These are phyloP conservation scores for Dionaea muscipula DNA, from an alignment of 179 eudicot species.

Conservation along the genomic window DNA sequence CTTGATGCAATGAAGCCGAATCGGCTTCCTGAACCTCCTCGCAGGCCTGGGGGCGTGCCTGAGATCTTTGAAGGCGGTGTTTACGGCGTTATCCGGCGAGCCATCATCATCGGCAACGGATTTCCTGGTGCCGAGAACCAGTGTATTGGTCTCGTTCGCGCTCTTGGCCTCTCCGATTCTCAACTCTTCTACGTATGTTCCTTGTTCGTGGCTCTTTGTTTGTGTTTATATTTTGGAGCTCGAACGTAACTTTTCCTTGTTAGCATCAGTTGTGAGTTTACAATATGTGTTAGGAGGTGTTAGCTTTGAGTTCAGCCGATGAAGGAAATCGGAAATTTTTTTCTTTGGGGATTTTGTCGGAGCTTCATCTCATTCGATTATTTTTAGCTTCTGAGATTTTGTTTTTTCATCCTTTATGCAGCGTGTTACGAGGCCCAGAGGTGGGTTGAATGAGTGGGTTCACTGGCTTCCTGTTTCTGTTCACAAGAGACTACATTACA, in stretches of 20 bases:
- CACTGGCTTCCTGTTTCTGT: slow-evolving; percentile 90
- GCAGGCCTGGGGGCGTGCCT: slow-evolving; percentile 70
- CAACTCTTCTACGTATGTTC: slow-evolving; percentile 54
- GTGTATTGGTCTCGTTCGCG: slow-evolving; percentile 68
- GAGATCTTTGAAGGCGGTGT: slow-evolving; percentile 84
- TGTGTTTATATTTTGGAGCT: neutral
- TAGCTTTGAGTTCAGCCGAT: too few species aligned
- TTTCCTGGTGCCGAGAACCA: slow-evolving; percentile 74
- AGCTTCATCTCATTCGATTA: neutral
- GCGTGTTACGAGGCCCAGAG: slow-evolving; percentile 87
- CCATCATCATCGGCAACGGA: slow-evolving; percentile 67
- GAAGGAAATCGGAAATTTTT: too few species aligned
- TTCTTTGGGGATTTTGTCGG: neutral
- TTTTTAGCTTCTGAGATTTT: slow-evolving; percentile 1
- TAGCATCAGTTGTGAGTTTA: neutral
- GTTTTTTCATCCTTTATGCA: slow-evolving; percentile 17
- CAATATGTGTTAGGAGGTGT: too few species aligned
- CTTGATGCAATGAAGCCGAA: slow-evolving; percentile 60
- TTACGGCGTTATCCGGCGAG: slow-evolving; percentile 68
- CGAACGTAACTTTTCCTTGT: neutral
- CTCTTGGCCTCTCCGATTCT: slow-evolving; percentile 61
- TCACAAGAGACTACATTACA: slow-evolving; percentile 50
- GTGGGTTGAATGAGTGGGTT: slow-evolving; percentile 87
- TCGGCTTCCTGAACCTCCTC: slow-evolving; percentile 85
- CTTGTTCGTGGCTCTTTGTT: neutral